Conservation (phyloP, 768 basidiomycete genomes). For the Boletus vermiculosoides region DNA sequence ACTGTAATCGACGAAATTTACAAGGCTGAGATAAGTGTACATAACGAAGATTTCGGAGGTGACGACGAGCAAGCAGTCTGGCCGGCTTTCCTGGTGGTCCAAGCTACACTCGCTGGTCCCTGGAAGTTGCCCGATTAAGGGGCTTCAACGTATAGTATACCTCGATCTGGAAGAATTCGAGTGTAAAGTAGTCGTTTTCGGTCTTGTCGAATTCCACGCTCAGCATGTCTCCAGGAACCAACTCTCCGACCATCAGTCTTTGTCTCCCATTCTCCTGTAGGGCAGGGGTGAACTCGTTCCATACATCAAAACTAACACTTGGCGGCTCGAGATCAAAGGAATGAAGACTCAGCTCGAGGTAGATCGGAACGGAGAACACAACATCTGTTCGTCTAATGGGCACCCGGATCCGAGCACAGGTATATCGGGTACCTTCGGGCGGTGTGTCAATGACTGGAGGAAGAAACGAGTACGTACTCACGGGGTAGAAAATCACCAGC, state of each 20-base stretch:
- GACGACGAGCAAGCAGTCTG: background rate
- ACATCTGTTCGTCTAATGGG: background rate
- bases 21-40: no score
- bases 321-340: background rate
- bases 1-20: no score
- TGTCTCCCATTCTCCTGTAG: background rate
- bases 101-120: background rate
- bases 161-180: background rate
- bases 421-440: background rate
- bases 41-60: background rate
- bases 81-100: background rate
- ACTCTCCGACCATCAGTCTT: background rate
- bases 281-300: background rate
- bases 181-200: background rate
- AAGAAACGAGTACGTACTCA: background rate
- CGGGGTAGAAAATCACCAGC: background rate
- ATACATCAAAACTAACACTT: background rate
- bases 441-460: background rate
- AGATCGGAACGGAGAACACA: background rate
- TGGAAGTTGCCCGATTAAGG: background rate
- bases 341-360: background rate
- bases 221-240: background rate
- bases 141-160: background rate
- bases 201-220: background rate
- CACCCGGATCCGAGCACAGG: background rate